Evolutionary conservation across 2,329 filamentous ascomycete genomes (phyloP).

Genomic region (Sporothrix humicola): DNA sequence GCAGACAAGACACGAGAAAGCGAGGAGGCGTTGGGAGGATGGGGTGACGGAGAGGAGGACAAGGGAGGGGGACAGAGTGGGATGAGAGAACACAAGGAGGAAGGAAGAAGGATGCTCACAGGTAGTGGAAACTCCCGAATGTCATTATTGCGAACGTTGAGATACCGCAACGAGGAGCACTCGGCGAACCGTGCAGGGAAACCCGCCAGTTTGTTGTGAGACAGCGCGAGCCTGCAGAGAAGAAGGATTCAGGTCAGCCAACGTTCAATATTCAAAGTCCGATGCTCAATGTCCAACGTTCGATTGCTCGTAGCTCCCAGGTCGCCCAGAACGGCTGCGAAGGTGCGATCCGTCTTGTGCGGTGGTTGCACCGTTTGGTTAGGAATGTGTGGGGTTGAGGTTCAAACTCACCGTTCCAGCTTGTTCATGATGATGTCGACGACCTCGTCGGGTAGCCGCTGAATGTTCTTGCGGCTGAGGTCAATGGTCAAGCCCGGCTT

Average conservation of each 20-base stretch:
- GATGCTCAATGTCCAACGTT: neutral
- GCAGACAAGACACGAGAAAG: constrained; percentile 34
- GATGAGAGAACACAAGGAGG: neutral
- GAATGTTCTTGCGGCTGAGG: constrained; percentile 75
- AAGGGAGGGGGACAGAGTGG: neutral
- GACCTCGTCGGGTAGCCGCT: constrained; percentile 72
- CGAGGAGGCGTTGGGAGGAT: constrained; percentile 15
- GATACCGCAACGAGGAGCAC: constrained; percentile 77
- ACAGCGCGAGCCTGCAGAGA: constrained; percentile 69
- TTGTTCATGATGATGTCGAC: constrained; percentile 76
- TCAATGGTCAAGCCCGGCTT: constrained; percentile 79
- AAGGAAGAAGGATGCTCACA: constrained; percentile 47
- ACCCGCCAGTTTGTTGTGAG: constrained; percentile 76
- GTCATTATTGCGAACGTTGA: constrained; percentile 79
- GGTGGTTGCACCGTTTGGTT: neutral
- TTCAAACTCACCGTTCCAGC: constrained; percentile 66
- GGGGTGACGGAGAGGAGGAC: constrained; percentile 26
- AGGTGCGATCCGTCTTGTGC: neutral
- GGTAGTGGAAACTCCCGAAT: constrained; percentile 67
- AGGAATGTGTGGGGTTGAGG: neutral
- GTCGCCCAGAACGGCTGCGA: neutral
- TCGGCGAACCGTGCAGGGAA: constrained; percentile 75
- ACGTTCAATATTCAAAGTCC: neutral
- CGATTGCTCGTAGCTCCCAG: neutral
- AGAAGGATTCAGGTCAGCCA: constrained; percentile 8